Evolutionary conservation across 331 rosid genomes (phyloP), one percentile per base, ranked within the genome.

Genomic region (Arachis monticola): DNA sequence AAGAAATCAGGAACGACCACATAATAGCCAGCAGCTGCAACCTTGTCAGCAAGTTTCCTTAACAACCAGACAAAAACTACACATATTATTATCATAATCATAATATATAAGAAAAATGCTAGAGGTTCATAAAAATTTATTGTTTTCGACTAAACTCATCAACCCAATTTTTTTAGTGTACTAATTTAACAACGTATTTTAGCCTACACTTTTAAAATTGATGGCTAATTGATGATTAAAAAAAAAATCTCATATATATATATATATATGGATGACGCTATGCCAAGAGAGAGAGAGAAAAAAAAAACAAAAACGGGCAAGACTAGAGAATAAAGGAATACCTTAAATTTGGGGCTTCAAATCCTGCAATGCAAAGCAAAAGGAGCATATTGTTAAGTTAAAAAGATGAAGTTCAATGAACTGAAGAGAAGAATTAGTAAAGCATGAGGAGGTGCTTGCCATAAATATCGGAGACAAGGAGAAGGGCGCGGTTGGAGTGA

Each of bases 31-130:
- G 87, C 86, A 67, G 83, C 84, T 66, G 88, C 87, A 80, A 83
- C 62, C 80, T 87, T 87, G 81, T 87, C 89, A 8, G 89, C 92
- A 41, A 87, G 81, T 52, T 81, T 78, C 89, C 92, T 87, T 80
- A 55, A 75, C 52, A 71, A 13, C 65, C 50, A 4, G 69, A 64
- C 35, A 52, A 38, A 32, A 17, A 57, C 57, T 46, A 8, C 70
- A 17, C 22, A 17, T 17, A 17, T 17, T 17, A 17, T 17, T 17
- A 17, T 17, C 22, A 17, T 17, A 17, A 17, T 17, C 22, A 17
- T 17, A 17, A 17, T 17, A 17, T 17, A 17, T 17, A 17, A 17
- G 22, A 17, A 17, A 17, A 17, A 17, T 17, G 22, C 22, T 17
- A 17, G 22, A 17, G 22, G 22, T 17, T 17, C 22, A 17, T 17